Base-by-base conservation (phyloP, 805 yeast genomes). In the Peterozyma toletana region DNA sequence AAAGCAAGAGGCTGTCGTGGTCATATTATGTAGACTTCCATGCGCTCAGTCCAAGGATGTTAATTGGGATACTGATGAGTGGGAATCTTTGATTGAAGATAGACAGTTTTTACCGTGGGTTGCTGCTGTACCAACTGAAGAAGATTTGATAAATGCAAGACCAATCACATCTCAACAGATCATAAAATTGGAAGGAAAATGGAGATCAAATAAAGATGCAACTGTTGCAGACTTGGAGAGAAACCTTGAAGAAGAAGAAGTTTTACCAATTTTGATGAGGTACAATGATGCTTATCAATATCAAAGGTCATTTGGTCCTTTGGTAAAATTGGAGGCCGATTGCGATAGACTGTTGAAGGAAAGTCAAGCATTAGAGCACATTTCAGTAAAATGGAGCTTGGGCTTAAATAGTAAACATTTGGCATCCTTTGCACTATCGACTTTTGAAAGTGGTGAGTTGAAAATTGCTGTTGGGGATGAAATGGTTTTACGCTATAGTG, bases 391-490 rank as follows among this genome's bases (percentile, higher is more conserved):
- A 37, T 90, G 96, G 96, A 76, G 83, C 13, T 48, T 77, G 33
- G 84, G 85, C 9, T 64, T 80, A 33, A 81, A 80, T 52, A 78
- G 78, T 48, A 67, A 75, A 42, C 85, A 80, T 59, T 63, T 81
- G 50, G 95, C 84, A 0, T 74, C 85, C 2, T 88, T 89, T 52
- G 60, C 77, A 0, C 64, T 86, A 36, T 76, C 91, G 2, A 75
- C 85, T 3, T 75, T 74, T 55, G 96, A 87, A 54, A 62, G 76
- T 3, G 65, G 75, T 30, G 84, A 75, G 14, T 59, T 85, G 47
- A 81, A 80, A 58, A 79, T 88, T 10, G 83, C 90, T 0, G 83
- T 85, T 29, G 96, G 97, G 40, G 96, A 88, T 63, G 90, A 83
- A 56, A 78, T 89, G 68, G 69, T 77, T 27, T 64, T 90, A 47